These are phyloP conservation scores for Apiospora marii DNA, from an alignment of 2,329 filamentous ascomycete species.

Conservation along the genomic window DNA sequence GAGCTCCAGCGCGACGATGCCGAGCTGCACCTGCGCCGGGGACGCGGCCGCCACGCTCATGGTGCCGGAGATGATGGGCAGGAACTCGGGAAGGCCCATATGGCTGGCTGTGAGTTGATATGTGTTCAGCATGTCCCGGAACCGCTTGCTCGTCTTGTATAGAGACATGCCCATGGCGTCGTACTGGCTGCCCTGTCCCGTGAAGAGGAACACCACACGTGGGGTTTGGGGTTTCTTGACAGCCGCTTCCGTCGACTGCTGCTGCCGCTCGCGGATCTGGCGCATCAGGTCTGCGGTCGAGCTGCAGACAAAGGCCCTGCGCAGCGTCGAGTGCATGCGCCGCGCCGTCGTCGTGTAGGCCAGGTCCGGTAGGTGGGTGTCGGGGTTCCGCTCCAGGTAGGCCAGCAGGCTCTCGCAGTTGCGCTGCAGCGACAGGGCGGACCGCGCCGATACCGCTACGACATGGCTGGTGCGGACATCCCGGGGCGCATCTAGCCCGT, in stretches of 20 bases:
- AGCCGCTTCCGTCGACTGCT: too few relatives aligned
- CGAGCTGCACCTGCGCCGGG: background rate
- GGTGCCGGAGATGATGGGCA: background rate
- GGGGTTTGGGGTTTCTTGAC: too few relatives aligned
- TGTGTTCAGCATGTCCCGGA: background rate
- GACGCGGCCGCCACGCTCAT: background rate
- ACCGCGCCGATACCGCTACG: slow-evolving; percentile 56
- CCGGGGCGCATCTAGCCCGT: too few relatives aligned
- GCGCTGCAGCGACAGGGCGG: slow-evolving; percentile 47
- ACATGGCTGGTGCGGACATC: slow-evolving; percentile 28
- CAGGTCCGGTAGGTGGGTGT: slow-evolving; percentile 50
- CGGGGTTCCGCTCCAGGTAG: slow-evolving; percentile 42
- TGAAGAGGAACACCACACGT: background rate
- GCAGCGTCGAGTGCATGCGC: slow-evolving; percentile 43
- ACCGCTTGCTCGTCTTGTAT: background rate
- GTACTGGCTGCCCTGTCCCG: background rate
- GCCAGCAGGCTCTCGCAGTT: slow-evolving; percentile 51
- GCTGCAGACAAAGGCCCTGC: slow-evolving; percentile 36
- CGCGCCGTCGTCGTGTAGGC: slow-evolving; percentile 64
- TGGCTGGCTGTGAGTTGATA: slow-evolving; percentile 31
- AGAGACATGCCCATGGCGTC: background rate
- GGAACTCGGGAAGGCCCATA: background rate
- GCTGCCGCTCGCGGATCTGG: too few relatives aligned
- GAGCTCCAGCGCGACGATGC: background rate
- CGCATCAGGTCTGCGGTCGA: too few relatives aligned